Evolutionary conservation across 2,329 filamentous ascomycete genomes (phyloP), one percentile per base, ranked within the genome.

Genomic region (Colletotrichum coccodes): DNA sequence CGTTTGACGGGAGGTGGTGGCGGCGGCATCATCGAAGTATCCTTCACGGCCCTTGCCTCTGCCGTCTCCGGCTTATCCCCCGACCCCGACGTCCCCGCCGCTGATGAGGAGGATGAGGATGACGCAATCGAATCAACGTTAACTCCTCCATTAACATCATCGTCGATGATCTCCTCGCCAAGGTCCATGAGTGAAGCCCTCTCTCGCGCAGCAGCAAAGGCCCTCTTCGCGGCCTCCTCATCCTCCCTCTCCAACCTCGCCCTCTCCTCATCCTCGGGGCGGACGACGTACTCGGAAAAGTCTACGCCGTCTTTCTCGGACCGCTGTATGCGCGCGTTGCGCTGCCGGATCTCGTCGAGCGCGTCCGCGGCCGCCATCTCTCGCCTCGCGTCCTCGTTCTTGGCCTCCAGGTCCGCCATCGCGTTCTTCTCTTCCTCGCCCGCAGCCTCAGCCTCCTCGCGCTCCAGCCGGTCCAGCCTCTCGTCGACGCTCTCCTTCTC

Each of bases 281-380:
- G 77, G 61, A 86, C 82, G 1, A 89, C 83, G 4, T 86, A 84
- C 6, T 89, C 86, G 32, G 77, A 78, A 23, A 89, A 88, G 64
- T 91, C 89, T 4, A 89, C 84, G 3, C 89, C 90, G 69, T 94
- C 90, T 75, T 90, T 89, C 64, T 90, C 89, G 9, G 91, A 92
- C 72, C 92, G 87, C 79, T 97, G 94, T 57, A 96, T 90, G 71
- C 94, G 86, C 8, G 96, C 96, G 81, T 99, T 99, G 72, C 95
- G 85, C 60, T 93, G 95, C 64, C 95, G 87, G 65, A 99, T 98
- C 82, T 98, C 95, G 79, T 99, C 96, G 63, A 99, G 83, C 8
- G 95, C 95, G 83, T 99, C 96, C 2, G 96, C 96, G 50, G 98
- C 94, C 21, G 93, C 94, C 95, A 99, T 99, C 81, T 99, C 96